A percentile compares a stretch with the other conserved stretches of the same genome.
Evolutionary conservation across 768 basidiomycete genomes (phyloP).

Genomic region (Russula abietina): DNA sequence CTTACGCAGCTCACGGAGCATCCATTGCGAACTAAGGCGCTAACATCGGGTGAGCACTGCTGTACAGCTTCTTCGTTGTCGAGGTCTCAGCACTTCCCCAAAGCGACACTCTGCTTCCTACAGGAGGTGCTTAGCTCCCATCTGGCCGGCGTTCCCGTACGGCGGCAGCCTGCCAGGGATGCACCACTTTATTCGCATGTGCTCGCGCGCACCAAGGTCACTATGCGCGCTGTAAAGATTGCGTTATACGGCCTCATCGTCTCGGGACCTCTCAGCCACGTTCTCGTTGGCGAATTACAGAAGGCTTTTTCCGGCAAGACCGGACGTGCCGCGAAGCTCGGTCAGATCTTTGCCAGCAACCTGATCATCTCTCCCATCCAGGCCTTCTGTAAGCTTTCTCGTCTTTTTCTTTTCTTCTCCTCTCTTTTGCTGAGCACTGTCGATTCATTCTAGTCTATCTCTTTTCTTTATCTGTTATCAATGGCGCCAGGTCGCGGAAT

Average conservation of each 20-base stretch:
- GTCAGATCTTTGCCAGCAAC: conserved; percentile 71
- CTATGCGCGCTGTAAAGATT: conserved; percentile 76
- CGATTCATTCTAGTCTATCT: conserved; percentile 50
- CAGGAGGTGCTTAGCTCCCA: conserved; percentile 80
- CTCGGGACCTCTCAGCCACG: conserved; percentile 75
- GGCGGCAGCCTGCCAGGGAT: conserved; percentile 43
- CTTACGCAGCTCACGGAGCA: conserved; percentile 57
- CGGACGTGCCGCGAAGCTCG: conserved; percentile 54
- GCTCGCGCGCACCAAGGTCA: conserved; percentile 53
- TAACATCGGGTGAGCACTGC: conserved; percentile 54
- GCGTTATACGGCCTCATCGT: conserved; percentile 76
- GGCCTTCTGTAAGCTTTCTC: conserved; percentile 45
- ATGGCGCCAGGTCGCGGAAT: conserved; percentile 62
- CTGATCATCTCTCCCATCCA: conserved; percentile 73
- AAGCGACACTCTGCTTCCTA: conserved; percentile 41
- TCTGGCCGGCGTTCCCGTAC: conserved; percentile 54
- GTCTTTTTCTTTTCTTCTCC: neutral
- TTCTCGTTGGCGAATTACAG: conserved; percentile 66
- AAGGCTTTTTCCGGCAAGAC: conserved; percentile 72
- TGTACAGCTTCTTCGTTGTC: neutral
- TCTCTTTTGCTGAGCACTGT: neutral
- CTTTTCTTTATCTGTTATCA: conserved; percentile 76
- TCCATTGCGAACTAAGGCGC: conserved; percentile 74
- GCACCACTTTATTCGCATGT: conserved; percentile 47
- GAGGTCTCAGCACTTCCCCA: neutral